Percentiles rank a stretch among this genome's conserved stretches.
phyloP scores from a whole-genome alignment of 306 rosid genomes.

The Luffa aegyptiaca region DNA sequence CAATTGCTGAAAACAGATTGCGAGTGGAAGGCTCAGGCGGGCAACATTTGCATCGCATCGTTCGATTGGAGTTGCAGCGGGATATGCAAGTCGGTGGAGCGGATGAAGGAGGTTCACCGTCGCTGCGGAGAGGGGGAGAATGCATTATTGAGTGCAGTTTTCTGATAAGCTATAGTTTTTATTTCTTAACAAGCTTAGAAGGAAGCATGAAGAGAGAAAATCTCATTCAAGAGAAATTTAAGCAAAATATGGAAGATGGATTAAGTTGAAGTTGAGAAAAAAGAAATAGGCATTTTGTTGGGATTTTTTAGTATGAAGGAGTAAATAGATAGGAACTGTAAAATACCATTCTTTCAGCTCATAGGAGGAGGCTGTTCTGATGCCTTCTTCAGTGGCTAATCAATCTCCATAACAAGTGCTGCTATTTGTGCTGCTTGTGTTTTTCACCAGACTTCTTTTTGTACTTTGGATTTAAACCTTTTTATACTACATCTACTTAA shows the following conservation, averaged over 20 bases:
- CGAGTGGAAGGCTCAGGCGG: constrained; percentile 62
- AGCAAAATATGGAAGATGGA: not conserved
- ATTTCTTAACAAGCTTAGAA: constrained; percentile 23
- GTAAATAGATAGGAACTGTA: constrained; percentile 1
- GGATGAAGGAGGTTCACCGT: constrained; percentile 53
- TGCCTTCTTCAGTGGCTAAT: constrained; percentile 1
- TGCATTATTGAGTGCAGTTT: constrained; percentile 38
- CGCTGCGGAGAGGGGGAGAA: constrained; percentile 55
- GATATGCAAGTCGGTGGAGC: constrained; percentile 45
- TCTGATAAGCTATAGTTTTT: constrained; percentile 14
- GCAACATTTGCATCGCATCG: constrained; percentile 46
- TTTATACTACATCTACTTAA: not conserved
- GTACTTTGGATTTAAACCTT: not conserved
- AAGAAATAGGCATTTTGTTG: not conserved
- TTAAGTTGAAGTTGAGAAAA: not conserved
- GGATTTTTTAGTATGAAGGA: not conserved
- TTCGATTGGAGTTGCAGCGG: constrained; percentile 64
- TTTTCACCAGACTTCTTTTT: not conserved
- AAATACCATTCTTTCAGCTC: constrained; percentile 7
- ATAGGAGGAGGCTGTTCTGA: not conserved
- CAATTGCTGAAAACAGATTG: constrained; percentile 32
- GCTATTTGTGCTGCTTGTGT: not conserved
- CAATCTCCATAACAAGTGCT: constrained; percentile 1
- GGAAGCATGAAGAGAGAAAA: not conserved
- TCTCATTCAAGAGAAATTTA: not conserved